These are phyloP conservation scores for Testicularia cyperi DNA, from an alignment of 1,284 basidiomycete genomes.

Conservation along the genomic window DNA sequence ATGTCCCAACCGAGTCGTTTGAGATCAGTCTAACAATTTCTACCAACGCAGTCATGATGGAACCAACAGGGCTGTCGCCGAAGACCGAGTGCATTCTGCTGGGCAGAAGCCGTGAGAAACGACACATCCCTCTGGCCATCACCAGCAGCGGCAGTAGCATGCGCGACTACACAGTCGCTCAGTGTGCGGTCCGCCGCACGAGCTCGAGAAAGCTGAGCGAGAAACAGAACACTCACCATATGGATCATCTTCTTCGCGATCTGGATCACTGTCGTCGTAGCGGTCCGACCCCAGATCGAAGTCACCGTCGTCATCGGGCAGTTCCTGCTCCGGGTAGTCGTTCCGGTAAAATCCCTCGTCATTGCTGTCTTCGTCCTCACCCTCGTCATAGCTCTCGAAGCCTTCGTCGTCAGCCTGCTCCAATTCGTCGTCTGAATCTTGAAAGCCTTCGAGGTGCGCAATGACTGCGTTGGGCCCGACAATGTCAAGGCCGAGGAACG, in stretches of 20 bases:
- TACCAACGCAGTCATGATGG: too few relatives aligned
- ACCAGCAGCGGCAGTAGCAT: too few relatives aligned
- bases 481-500: conserved; percentile 24
- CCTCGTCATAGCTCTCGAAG: conserved; percentile 46
- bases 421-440: conserved; percentile 30
- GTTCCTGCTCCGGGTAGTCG: conserved; percentile 55
- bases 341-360: conserved; percentile 58
- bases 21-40: too few relatives aligned
- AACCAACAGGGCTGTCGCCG: too few relatives aligned
- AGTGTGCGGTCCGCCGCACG: too few relatives aligned
- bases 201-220: too few relatives aligned
- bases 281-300: conserved; percentile 32
- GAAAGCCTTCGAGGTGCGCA: conserved; percentile 21
- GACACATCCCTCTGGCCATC: too few relatives aligned
- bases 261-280: conserved; percentile 11
- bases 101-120: too few relatives aligned
- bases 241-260: conserved; percentile 29
- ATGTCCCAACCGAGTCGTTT: too few relatives aligned
- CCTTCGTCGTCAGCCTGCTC: conserved; percentile 31
- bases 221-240: conserved; percentile 21
- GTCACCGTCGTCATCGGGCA: conserved; percentile 44
- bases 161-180: too few relatives aligned
- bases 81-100: too few relatives aligned
- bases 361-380: conserved; percentile 57
- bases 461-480: conserved; percentile 21